These are phyloP conservation scores for Ceratocystiopsis brevicomis DNA, from an alignment of 2,329 filamentous ascomycete genomes.

Conservation along the genomic window DNA sequence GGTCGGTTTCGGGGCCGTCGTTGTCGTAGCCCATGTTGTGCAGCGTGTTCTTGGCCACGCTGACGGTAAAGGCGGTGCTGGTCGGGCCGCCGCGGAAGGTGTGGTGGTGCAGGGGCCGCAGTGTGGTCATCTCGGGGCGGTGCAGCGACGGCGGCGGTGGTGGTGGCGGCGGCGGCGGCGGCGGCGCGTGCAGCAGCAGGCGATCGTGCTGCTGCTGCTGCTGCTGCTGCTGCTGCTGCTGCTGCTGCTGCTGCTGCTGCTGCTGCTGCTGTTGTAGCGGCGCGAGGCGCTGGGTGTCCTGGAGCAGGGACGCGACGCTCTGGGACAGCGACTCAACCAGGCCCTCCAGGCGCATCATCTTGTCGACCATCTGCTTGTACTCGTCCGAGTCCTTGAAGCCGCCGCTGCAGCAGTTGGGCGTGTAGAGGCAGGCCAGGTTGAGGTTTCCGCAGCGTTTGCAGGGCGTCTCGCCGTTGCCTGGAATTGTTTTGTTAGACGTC, in stretches of 20 bases:
- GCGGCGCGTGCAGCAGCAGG: constrained; percentile 15
- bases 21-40: constrained; percentile 70
- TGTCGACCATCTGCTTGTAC: constrained; percentile 61
- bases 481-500: constrained; percentile 1
- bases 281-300: constrained; percentile 27
- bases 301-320: constrained; percentile 49
- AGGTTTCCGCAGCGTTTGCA: constrained; percentile 52
- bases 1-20: constrained; percentile 34
- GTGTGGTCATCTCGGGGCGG: constrained; percentile 26
- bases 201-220: no score
- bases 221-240: no score
- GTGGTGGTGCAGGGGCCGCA: constrained; percentile 27
- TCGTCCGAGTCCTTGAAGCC: constrained; percentile 42
- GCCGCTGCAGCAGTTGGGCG: constrained; percentile 15
- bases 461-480: constrained; percentile 42
- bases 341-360: constrained; percentile 59
- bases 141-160: constrained; percentile 24
- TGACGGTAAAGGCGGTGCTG: constrained; percentile 67
- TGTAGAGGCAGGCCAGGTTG: constrained; percentile 24
- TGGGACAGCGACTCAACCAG: constrained; percentile 65
- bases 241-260: no score
- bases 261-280: no score
- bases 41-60: constrained; percentile 70
- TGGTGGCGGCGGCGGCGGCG: constrained; percentile 19
- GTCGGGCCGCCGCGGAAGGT: constrained; percentile 62